Evolutionary conservation across 2,329 filamentous ascomycete species (phyloP).

Genomic region (Uncinocarpus reesii): DNA sequence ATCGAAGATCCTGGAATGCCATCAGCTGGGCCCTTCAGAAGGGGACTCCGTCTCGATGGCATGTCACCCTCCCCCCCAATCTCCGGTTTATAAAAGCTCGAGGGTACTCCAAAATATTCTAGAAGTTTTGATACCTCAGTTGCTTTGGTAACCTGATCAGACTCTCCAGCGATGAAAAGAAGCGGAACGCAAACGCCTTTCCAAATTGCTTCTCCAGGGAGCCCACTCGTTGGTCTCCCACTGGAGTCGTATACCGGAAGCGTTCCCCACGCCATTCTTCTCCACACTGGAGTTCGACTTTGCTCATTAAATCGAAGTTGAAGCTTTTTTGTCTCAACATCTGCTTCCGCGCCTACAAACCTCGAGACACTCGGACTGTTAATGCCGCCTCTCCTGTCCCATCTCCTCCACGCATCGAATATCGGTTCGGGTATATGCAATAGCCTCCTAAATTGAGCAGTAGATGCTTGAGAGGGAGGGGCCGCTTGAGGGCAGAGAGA

Average conservation of each 20-base stretch:
- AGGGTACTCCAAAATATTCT: conserved; percentile 19
- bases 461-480: conserved; percentile 48
- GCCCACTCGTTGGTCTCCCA: conserved; percentile 48
- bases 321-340: conserved; percentile 33
- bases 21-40: not conserved
- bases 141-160: conserved; percentile 65
- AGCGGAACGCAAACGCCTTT: conserved; percentile 60
- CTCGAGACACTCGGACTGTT: conserved; percentile 68
- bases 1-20: not conserved
- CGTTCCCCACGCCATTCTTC: conserved; percentile 65
- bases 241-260: conserved; percentile 51
- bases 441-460: conserved; percentile 45
- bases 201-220: conserved; percentile 65
- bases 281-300: conserved; percentile 71
- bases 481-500: conserved; percentile 69
- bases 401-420: conserved; percentile 65
- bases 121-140: conserved; percentile 60
- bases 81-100: not conserved
- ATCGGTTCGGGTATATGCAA: conserved; percentile 56
- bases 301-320: conserved; percentile 57
- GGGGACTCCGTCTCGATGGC: not conserved
- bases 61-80: not conserved
- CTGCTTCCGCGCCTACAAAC: conserved; percentile 47
- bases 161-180: conserved; percentile 66
- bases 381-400: conserved; percentile 68